Evolutionary conservation across 176 grass and related monocot species (phyloP), one percentile per base, ranked within the genome.

Genomic region (Ensete glaucum): DNA sequence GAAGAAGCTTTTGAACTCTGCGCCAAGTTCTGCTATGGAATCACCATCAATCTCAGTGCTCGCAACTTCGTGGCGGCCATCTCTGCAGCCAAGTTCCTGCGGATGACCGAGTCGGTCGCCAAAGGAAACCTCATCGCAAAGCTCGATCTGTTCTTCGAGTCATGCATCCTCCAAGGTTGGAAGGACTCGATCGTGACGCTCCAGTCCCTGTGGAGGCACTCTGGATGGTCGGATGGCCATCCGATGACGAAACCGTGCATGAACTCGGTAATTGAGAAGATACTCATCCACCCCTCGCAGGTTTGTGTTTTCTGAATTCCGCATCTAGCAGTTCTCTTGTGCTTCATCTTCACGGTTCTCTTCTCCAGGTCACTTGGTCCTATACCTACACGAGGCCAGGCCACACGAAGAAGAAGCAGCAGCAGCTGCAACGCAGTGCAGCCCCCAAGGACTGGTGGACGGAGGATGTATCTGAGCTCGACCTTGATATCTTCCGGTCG

Each of bases 361-460:
- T 64, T 60, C 63, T 76, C 53, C 48, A 96, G 92, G 88, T 97
- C 23, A 54, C 77, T 9, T 98, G 94, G 94, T 98, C 94, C 12
- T 98, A 89, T 29, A 93, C 88, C 0, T 98, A 98, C 80, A 98
- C 90, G 0, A 80, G 94, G 53, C 90, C 90, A 14, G 94, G 88
- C 52, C 91, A 87, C 86, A 64, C 43, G 1, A 88, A 65, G 82
- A 83, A 78, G 24, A 1, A 25, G 55, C 23, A 79, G 63, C 81
- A 79, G 24, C 24, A 25, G 55, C 23, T 77, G 63, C 81, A 79
- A 58, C 79, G 82, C 59, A 82, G 73, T 59, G 85, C 90, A 9
- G 88, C 85, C 20, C 94, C 94, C 53, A 98, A 85, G 81, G 94
- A 98, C 62, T 98, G 94, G 94, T 98, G 90, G 90, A 98, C 94